Evolutionary conservation across 2,329 filamentous ascomycete species (phyloP), one percentile per base, ranked within the genome.

Genomic region (Fusarium chlamydosporum): DNA sequence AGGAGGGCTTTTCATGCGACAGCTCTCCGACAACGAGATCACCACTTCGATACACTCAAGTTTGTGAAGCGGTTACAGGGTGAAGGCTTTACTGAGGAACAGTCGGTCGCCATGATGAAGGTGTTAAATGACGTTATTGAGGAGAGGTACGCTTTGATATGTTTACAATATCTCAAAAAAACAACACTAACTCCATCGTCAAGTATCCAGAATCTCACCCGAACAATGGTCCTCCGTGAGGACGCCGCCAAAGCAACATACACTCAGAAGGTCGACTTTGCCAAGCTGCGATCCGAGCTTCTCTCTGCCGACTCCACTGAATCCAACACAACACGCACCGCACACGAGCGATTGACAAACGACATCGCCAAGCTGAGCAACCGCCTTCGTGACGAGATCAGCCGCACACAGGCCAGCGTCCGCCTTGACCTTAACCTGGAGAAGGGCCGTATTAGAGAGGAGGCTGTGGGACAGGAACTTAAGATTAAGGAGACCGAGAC

Each of bases 401-500:
- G 93, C 61, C 88, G 96, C 42, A 98, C 96, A 4, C 95, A 98
- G 81, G 95, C 95, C 7, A 95, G 92, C 66, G 94, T 98, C 37
- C 87, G 95, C 63, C 83, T 99, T 45, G 96, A 99, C 80, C 82
- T 99, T 65, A 99, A 98, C 80, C 83, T 99, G 45, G 96, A 99
- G 77, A 99, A 99, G 83, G 96, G 96, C 15, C 88, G 96, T 67
- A 99, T 98, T 72, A 86, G 96, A 66, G 96, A 99, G 81, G 96
- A 99, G 84, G 94, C 94, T 18, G 96, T 97, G 71, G 91, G 92
- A 60, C 96, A 98, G 82, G 96, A 99, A 80, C 89, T 99, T 81
- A 96, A 97, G 84, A 93, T 99, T 76, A 97, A 97, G 84, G 96
- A 99, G 86, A 98, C 96, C 13, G 96, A 99, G 83, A 97, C 94